Conservation (phyloP, 208 protist species). For the Novymonas esmeraldas region DNA sequence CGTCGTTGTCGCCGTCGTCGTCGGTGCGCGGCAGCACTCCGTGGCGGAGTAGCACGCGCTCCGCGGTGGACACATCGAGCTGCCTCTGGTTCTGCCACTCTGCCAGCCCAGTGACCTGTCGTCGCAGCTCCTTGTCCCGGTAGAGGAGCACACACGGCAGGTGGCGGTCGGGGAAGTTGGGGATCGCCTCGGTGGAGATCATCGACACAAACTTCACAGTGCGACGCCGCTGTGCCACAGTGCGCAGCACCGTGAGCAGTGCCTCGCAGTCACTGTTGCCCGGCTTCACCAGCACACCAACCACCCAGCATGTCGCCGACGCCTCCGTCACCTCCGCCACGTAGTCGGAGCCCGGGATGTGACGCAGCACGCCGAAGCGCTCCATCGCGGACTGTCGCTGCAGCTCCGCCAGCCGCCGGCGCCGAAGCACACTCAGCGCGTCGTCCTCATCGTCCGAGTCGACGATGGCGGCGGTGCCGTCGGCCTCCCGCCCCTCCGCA, state of each 20-base stretch:
- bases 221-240: conserved; percentile 66
- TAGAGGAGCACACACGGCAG: conserved; percentile 89
- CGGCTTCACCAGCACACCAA: conserved; percentile 71
- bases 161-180: conserved; percentile 77
- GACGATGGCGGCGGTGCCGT: conserved; percentile 4
- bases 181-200: conserved; percentile 76
- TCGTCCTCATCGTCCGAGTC: conserved; percentile 83
- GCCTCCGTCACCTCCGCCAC: conserved; percentile 84
- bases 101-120: conserved; percentile 72
- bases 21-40: conserved; percentile 52
- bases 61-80: conserved; percentile 53
- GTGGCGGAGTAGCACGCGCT: conserved; percentile 47
- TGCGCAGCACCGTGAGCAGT: conserved; percentile 74
- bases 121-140: conserved; percentile 55
- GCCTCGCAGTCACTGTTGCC: conserved; percentile 75
- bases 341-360: conserved; percentile 69
- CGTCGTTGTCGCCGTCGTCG: conserved; percentile 3
- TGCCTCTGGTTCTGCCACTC: conserved; percentile 49
- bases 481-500: conserved; percentile 12
- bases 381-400: conserved; percentile 46
- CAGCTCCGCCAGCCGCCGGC: conserved; percentile 63
- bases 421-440: conserved; percentile 60
- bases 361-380: conserved; percentile 76
- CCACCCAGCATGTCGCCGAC: conserved; percentile 68
- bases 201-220: conserved; percentile 88